phyloP scores from a whole-genome alignment of 352 stramenopile genomes.

The Globisporangium paddicum region DNA sequence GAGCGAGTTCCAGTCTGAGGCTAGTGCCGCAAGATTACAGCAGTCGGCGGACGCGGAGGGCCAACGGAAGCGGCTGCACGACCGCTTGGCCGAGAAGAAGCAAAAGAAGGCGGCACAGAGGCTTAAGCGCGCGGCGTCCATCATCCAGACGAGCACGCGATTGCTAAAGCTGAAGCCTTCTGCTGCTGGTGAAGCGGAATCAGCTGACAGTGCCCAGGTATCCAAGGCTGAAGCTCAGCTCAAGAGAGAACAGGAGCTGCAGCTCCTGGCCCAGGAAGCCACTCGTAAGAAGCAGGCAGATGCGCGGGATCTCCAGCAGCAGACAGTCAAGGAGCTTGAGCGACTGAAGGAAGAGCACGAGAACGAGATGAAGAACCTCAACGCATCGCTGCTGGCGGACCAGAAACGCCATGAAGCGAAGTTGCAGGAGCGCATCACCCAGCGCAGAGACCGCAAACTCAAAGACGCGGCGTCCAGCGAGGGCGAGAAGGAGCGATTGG shows the following conservation, averaged over 20 bases:
- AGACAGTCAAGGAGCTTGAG: slow-evolving; percentile 46
- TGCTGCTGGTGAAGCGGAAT: neutral
- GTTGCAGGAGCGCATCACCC: slow-evolving; percentile 56
- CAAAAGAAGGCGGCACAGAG: slow-evolving; percentile 27
- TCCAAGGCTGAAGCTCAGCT: slow-evolving; percentile 26
- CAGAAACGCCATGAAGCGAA: slow-evolving; percentile 61
- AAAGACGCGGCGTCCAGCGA: slow-evolving; percentile 18
- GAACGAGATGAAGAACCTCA: slow-evolving; percentile 39
- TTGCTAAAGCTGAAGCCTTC: slow-evolving; percentile 8
- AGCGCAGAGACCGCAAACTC: slow-evolving; percentile 42
- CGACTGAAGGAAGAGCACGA: slow-evolving; percentile 58
- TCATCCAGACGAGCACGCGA: slow-evolving; percentile 45
- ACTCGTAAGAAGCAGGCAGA: slow-evolving; percentile 33
- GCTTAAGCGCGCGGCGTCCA: slow-evolving; percentile 23
- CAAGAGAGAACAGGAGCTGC: slow-evolving; percentile 39
- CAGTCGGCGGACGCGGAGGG: slow-evolving; percentile 5
- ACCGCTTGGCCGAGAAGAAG: slow-evolving; percentile 23
- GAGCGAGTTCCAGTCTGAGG: slow-evolving; percentile 18
- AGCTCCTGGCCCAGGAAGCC: slow-evolving; percentile 15
- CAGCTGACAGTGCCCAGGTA: neutral
- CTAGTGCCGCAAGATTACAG: neutral
- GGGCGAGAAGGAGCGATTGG: slow-evolving; percentile 21
- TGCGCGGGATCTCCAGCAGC: slow-evolving; percentile 30
- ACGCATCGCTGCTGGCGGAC: slow-evolving; percentile 42
- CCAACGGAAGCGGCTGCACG: slow-evolving; percentile 20